Conservation (phyloP, 108 stramenopile genomes). For the Cyclotella sp. region DNA sequence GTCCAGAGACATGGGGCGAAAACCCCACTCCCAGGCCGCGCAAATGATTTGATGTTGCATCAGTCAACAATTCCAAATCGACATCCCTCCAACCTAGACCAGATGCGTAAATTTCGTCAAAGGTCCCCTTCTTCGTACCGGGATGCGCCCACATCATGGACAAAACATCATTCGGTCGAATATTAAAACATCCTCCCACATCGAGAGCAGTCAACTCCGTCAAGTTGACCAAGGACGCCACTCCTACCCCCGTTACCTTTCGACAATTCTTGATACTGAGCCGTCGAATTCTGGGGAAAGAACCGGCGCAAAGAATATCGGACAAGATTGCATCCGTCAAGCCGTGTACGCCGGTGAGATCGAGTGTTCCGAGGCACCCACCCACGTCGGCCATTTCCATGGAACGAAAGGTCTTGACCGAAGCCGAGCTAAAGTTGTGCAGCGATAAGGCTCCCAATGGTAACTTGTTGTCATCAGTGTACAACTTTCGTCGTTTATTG, state of each 20-base stretch:
- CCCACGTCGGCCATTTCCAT: constrained; percentile 64
- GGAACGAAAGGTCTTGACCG: constrained; percentile 62
- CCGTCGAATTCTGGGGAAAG: constrained; percentile 58
- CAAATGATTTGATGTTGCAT: constrained; percentile 45
- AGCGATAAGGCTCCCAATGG: constrained; percentile 64
- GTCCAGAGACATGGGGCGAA: constrained; percentile 54
- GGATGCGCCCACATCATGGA: constrained; percentile 40
- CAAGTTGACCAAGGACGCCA: constrained; percentile 42
- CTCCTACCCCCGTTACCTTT: constrained; percentile 58
- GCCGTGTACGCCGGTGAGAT: constrained; percentile 72
- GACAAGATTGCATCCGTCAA: constrained; percentile 64
- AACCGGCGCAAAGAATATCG: constrained; percentile 31
- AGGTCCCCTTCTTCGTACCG: constrained; percentile 26
- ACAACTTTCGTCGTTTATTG: constrained; percentile 4
- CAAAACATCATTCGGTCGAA: constrained; percentile 55
- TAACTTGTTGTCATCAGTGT: background rate
- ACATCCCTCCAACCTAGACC: constrained; percentile 82
- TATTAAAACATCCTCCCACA: constrained; percentile 78
- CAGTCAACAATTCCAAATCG: constrained; percentile 48
- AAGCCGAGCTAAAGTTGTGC: constrained; percentile 65
- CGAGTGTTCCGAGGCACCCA: constrained; percentile 63
- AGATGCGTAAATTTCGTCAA: constrained; percentile 70
- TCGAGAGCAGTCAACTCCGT: constrained; percentile 59
- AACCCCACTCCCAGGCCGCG: constrained; percentile 73
- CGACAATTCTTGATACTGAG: constrained; percentile 82